Base-by-base conservation (phyloP, 768 basidiomycete genomes). In the Termitomyces sp. region DNA sequence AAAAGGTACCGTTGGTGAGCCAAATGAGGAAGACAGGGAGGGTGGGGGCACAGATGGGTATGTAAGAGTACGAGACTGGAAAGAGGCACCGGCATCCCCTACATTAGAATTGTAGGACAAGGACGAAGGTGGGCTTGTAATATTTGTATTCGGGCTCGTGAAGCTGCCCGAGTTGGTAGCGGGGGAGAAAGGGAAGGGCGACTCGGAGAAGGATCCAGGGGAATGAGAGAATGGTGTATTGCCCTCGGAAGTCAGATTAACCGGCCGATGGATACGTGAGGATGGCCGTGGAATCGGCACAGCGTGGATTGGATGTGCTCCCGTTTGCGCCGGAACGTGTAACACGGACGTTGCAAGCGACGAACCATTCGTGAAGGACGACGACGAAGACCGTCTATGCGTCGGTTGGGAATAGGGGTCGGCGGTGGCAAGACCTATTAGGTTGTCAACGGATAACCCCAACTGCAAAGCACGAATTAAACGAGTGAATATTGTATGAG, bases 1-100 rank as follows among this genome's bases (percentile, higher is more conserved):
- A 60, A 74, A 78, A 13, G 80, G 74, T 18, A 82, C 77, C 26
- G 76, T 77, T 8, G 88, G 86, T 5, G 86, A 87, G 14, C 90
- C 90, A 62, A 90, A 86, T 10, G 88, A 89, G 7, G 87, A 88
- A 5, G 87, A 88, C 28, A 91, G 70, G 1, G 88, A 89, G 3
- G 91, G 91, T 11, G 91, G 91, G 2, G 92, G 91, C 0, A 92
- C 92, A 6, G 85, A 86, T 0, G 91, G 91, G 63, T 94, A 94
- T 5, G 88, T 81, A 52, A 93, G 76, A 14, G 77, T 74, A 54
- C 75, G 71, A 6, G 65, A 70, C 9, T 65, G 54, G 63, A 70
- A 48, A 69, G 68, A 30, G 75, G 61, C 41, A 68, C 64, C 38
- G 5, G 40, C n/a, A 9, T 41, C 33, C 55, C 73, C 70, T 50